A percentile compares a stretch with the other conserved stretches of the same genome.
These are phyloP conservation scores for Raddia distichophylla DNA, from an alignment of 176 grass and related monocot genomes.

Conservation along the genomic window DNA sequence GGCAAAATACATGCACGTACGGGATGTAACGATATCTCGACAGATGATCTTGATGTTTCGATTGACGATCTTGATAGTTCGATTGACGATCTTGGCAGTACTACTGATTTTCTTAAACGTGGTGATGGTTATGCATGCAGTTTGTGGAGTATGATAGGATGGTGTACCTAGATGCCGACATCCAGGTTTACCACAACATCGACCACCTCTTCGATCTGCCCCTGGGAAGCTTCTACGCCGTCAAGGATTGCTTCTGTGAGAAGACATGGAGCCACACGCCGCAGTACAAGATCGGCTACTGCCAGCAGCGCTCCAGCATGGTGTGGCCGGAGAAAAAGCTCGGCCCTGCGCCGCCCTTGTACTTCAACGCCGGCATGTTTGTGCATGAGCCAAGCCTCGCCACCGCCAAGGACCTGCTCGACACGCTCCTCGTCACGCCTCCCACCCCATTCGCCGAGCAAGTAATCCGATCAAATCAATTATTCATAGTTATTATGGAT, in stretches of 20 bases:
- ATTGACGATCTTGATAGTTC: no score
- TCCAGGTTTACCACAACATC: constrained; percentile 74
- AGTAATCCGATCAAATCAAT: constrained; percentile 16
- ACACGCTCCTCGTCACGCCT: constrained; percentile 41
- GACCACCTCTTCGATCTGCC: constrained; percentile 71
- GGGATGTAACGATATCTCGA: no score
- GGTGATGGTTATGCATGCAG: constrained; percentile 5
- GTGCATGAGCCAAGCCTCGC: constrained; percentile 49
- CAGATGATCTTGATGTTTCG: no score
- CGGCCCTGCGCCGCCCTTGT: constrained; percentile 57
- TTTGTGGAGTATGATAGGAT: constrained; percentile 85
- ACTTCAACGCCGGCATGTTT: constrained; percentile 96
- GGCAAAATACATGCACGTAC: no score
- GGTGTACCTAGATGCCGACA: constrained; percentile 80
- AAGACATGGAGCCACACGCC: constrained; percentile 87
- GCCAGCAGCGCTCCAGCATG: constrained; percentile 71
- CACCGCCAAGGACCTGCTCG: constrained; percentile 40
- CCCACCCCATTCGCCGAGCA: constrained; percentile 78
- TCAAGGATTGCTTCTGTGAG: constrained; percentile 94
- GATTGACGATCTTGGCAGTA: no score
- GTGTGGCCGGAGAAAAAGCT: constrained; percentile 51
- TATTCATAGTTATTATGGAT: neutral
- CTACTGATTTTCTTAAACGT: no score
- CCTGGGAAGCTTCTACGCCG: constrained; percentile 55
- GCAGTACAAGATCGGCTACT: constrained; percentile 76